Base-by-base conservation (phyloP, 2,329 filamentous ascomycete genomes). In the Fusarium domesticum region DNA sequence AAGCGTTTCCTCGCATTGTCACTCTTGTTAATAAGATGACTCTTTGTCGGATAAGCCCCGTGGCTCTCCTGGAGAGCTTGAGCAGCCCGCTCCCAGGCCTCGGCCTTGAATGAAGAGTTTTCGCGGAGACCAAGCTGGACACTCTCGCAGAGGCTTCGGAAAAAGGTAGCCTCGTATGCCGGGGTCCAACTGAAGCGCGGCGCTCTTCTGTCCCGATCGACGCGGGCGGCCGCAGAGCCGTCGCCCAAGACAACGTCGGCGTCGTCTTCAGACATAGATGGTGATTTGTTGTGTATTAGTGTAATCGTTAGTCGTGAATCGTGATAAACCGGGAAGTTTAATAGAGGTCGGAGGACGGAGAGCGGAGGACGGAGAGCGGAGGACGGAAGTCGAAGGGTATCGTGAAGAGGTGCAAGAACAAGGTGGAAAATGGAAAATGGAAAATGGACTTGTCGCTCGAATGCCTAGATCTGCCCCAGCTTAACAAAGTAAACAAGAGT, bases 1-100 rank as follows among this genome's bases (percentile, higher is more conserved):
- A 81, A 82, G 56, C 78, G 77, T 63, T 82, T 82, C 39, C 78
- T 72, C 47, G 78, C 78, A 62, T 82, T 82, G 64, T 82, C 78
- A 51, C 76, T 79, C 66, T 82, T 82, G 68, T 82, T 82, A 63
- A 82, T 80, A 28, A 82, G 73, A 42, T 82, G 78, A 54, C 72
- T 75, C 65, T 81, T 81, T 49, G 78, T 73, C n/a, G 78, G 77
- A 50, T 72, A 79, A 35, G 78, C 77, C 57, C 70, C 69, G 56
- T 81, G 78, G 42, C 71, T 72, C 20, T 77, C 74, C 64, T 76
- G 72, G 42, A 82, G 64, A 23, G 76, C 77, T 36, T 70, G 66
- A 43, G 74, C 72, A 35, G 78, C 78, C 51, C 76, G 75, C 44
- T 81, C 76, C 78, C 78, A 82, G 2, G 78, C 78, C 57, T 80